phyloP scores from a whole-genome alignment of 2,329 filamentous ascomycete species.

The Hypocreales sp. region DNA sequence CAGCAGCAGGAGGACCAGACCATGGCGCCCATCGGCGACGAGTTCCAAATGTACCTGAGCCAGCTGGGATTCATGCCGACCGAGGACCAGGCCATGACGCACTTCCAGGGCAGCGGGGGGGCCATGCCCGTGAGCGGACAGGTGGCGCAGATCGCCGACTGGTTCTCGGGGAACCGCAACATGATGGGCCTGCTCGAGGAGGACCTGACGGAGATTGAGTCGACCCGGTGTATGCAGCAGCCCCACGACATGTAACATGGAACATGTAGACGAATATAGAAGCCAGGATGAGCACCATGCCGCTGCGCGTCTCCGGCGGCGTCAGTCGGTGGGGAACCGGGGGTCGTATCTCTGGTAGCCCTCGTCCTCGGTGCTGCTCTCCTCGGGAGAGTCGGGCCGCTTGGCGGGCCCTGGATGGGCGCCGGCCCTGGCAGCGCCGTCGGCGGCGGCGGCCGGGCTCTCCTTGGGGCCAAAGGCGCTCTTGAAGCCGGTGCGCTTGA shows the following conservation, averaged over 20 bases:
- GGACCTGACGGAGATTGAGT: conserved; percentile 32
- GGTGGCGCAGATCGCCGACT: conserved; percentile 40
- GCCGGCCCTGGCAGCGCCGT: not conserved
- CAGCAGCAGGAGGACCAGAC: conserved; percentile 28
- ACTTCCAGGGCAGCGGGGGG: conserved; percentile 7
- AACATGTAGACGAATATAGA: not conserved
- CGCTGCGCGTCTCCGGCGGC: not conserved
- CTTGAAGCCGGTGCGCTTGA: conserved; percentile 76
- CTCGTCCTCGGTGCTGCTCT: conserved; percentile 55
- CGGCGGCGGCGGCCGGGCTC: conserved; percentile 5
- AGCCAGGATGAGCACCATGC: not conserved
- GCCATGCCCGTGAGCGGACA: conserved; percentile 12
- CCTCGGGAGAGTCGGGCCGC: conserved; percentile 13
- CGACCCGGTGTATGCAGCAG: conserved; percentile 17
- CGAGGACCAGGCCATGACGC: conserved; percentile 14
- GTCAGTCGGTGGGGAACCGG: conserved; percentile 38
- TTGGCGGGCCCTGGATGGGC: conserved; percentile 11
- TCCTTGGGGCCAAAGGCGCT: conserved; percentile 51
- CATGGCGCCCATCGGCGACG: conserved; percentile 34
- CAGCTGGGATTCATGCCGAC: conserved; percentile 44
- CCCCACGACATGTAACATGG: too few relatives aligned
- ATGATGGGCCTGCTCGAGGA: conserved; percentile 51
- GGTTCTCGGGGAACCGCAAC: conserved; percentile 50
- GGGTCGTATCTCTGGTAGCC: conserved; percentile 56
- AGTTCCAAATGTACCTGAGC: conserved; percentile 50